A percentile compares a stretch with the other conserved stretches of the same genome.
phyloP scores from a whole-genome alignment of 2,329 filamentous ascomycete genomes.

The Fusarium cyanostomum region DNA sequence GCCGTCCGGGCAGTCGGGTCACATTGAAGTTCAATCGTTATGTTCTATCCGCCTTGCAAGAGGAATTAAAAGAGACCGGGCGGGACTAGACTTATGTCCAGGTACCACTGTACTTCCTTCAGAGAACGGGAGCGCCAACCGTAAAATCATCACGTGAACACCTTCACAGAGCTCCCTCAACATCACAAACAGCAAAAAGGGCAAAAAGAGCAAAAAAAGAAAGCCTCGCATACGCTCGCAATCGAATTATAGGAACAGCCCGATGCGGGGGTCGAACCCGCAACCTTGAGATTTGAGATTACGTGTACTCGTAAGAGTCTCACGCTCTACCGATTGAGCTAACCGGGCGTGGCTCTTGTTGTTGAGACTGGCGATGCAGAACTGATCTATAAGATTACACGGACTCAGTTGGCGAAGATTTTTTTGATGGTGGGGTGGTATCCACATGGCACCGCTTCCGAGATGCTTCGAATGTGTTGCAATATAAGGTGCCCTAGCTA shows the following conservation, averaged over 20 bases:
- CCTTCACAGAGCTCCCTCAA: background rate
- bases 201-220: constrained; percentile 27
- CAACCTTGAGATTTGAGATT: constrained; percentile 67
- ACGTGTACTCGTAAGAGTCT: constrained; percentile 64
- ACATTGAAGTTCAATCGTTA: too few relatives aligned
- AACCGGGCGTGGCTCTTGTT: constrained; percentile 47
- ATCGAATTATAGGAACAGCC: constrained; percentile 40
- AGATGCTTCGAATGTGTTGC: too few relatives aligned
- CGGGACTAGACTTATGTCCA: too few relatives aligned
- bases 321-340: constrained; percentile 66
- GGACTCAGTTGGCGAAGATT: background rate
- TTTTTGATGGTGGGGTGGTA: background rate
- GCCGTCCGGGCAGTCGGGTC: too few relatives aligned
- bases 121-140: too few relatives aligned
- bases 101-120: too few relatives aligned
- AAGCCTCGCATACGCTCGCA: constrained; percentile 34
- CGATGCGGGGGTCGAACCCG: constrained; percentile 62
- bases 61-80: too few relatives aligned
- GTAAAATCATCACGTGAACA: background rate
- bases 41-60: too few relatives aligned
- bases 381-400: background rate
- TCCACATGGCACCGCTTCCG: background rate
- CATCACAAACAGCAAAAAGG: background rate
- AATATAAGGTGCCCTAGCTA: too few relatives aligned
- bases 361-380: background rate